A percentile compares a stretch with the other conserved stretches of the same genome.
phyloP scores from a whole-genome alignment of 2,329 filamentous ascomycete species.

The Curvularia spicifera region DNA sequence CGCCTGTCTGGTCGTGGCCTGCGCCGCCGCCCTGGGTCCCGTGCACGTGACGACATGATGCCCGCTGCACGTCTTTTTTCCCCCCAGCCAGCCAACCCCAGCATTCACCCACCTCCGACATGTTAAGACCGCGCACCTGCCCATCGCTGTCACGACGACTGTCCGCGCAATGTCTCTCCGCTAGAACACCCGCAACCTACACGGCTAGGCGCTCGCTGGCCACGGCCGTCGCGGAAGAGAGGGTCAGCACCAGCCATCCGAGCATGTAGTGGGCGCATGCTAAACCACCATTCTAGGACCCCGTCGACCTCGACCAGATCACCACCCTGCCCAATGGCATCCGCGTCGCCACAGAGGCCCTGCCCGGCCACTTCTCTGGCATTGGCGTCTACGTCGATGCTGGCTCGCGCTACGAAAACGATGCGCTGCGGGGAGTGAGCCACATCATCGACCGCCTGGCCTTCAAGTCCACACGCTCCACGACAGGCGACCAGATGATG shows the following conservation, averaged over 20 bases:
- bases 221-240: slow-evolving; percentile 43
- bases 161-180: slow-evolving; percentile 24
- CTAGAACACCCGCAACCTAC: slow-evolving; percentile 25
- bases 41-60: slow-evolving; percentile 17
- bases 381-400: slow-evolving; percentile 96
- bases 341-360: slow-evolving; percentile 90
- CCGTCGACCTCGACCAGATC: slow-evolving; percentile 83
- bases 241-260: slow-evolving; percentile 31
- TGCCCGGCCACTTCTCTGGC: slow-evolving; percentile 92
- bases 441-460: slow-evolving; percentile 96
- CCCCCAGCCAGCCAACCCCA: slow-evolving; percentile 8
- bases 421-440: slow-evolving; percentile 83
- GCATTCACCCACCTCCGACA: slow-evolving; percentile 22
- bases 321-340: slow-evolving; percentile 91
- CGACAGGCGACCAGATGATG: slow-evolving; percentile 81
- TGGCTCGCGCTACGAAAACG: slow-evolving; percentile 91
- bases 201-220: slow-evolving; percentile 39
- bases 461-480: slow-evolving; percentile 82
- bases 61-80: slow-evolving; percentile 20
- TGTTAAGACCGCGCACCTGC: slow-evolving; percentile 42
- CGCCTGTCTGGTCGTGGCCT: slow-evolving; percentile 3
- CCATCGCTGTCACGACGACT: slow-evolving; percentile 41
- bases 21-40: slow-evolving; percentile 7
- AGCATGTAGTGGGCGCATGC: slow-evolving; percentile 12
- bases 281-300: slow-evolving; percentile 64